Percentiles rank a stretch among this genome's conserved stretches.
Conservation (phyloP, 768 basidiomycete species). For the Tulasnella sp. region DNA sequence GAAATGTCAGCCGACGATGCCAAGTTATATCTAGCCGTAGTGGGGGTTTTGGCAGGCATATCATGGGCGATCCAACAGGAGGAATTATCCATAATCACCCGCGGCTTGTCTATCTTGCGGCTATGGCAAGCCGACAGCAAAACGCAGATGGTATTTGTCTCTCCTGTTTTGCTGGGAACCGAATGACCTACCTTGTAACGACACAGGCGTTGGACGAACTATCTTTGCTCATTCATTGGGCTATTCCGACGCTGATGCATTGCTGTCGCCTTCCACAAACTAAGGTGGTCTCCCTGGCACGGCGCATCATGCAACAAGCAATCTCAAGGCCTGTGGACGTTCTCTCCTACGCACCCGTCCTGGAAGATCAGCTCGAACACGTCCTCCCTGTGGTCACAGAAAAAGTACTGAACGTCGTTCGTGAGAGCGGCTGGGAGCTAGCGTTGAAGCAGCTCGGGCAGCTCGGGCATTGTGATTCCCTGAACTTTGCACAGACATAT, state of each 20-base stretch:
- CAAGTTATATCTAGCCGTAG: not conserved
- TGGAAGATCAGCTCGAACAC: no score
- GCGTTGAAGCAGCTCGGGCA: not conserved
- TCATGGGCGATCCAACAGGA: not conserved
- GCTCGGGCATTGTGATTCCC: not conserved
- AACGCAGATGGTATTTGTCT: not conserved
- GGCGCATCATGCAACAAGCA: not conserved
- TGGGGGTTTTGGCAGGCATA: not conserved
- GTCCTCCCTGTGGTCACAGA: no score
- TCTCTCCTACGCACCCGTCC: no score
- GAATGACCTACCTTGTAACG: not conserved
- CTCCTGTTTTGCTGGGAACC: not conserved
- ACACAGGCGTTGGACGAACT: not conserved
- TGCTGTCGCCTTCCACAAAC: not conserved
- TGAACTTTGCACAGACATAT: not conserved
- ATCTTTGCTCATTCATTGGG: not conserved
- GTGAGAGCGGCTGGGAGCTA: not conserved
- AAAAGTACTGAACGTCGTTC: not conserved
- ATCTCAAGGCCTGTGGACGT: no score
- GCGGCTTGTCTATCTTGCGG: not conserved
- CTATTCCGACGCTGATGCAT: not conserved
- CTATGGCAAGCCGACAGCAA: not conserved
- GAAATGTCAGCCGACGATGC: slow-evolving; percentile 1
- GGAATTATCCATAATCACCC: not conserved
- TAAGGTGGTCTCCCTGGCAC: not conserved